Evolutionary conservation across 2,329 filamentous ascomycete species (phyloP), one percentile per base, ranked within the genome.

Genomic region (Bretziella fagacearum): DNA sequence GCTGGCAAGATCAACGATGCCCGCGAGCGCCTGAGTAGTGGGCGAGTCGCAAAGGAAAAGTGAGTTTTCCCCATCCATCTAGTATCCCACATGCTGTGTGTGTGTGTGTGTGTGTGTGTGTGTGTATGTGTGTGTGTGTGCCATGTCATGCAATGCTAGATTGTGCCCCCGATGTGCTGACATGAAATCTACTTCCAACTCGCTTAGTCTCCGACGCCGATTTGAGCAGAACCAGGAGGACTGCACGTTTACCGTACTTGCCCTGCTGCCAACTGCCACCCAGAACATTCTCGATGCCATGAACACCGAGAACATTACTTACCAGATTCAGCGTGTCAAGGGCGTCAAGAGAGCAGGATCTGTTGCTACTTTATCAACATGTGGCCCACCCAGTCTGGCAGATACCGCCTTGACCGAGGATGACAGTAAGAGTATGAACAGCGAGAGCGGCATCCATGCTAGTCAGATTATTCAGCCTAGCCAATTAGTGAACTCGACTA

Each of bases 141-240:
- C 18, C 13, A 25, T 15, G 18, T 20, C 41, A 3, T 17, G 42
- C 23, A 27, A 23, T 6, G 23, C 10, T 15, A 15, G 18, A 18
- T 35, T 32, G 18, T 30, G 36, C 25, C 22, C 29, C 33, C 22
- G 11, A 32, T 22, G 18, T 25, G 29, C 42, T 33, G 18, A 27
- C 29, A 20, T 2, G 4, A 36, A 25, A 18, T 36, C 17, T 23
- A 36, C n/a, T 32, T 35, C 49, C 54, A 37, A 22, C 39, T 22
- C 40, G n/a, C n/a, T n/a, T 37, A 96, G 89, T 63, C 74, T 98
- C 52, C 86, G 87, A 44, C 82, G 91, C 50, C 83, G 91, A 58
- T 98, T 98, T 65, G 85, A 96, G 62, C 91, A 98, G 64, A 98
- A 98, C 63, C 91, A 98, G 61, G 89, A 94, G 60, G 91, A 98